Evolutionary conservation across 441 rosid genomes (phyloP).

Genomic region (Populus hybrid): DNA sequence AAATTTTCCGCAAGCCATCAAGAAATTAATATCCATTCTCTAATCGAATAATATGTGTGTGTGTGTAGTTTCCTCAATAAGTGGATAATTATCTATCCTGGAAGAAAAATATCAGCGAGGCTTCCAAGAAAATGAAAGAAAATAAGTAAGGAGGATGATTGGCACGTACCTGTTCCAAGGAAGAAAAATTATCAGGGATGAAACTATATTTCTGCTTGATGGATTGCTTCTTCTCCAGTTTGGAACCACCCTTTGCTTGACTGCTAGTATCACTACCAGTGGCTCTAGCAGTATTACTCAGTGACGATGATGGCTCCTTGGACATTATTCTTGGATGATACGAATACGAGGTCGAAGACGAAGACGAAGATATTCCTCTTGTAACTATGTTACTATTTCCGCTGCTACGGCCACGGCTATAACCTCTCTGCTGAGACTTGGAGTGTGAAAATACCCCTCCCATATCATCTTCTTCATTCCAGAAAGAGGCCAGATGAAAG

Average conservation of each 20-base stretch:
- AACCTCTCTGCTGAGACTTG: neutral
- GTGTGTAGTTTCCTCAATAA: no score
- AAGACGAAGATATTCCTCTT: neutral
- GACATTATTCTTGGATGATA: neutral
- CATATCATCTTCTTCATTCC: slow-evolving; percentile 16
- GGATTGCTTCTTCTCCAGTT: slow-evolving; percentile 2
- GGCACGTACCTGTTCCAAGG: slow-evolving; percentile 17
- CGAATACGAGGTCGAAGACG: neutral
- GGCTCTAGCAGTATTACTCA: neutral
- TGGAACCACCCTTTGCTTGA: slow-evolving; percentile 1
- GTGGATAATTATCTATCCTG: neutral
- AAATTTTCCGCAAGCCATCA: no score
- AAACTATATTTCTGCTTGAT: slow-evolving; percentile 20
- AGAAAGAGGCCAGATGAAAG: neutral
- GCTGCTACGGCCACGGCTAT: neutral
- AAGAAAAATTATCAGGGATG: slow-evolving; percentile 20
- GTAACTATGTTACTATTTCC: neutral
- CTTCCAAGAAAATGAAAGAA: neutral
- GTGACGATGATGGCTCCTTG: neutral
- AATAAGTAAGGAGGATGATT: neutral
- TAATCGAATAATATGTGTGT: no score
- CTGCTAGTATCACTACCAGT: neutral
- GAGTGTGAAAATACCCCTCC: neutral
- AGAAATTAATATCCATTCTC: no score
- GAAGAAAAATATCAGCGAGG: neutral